These are phyloP conservation scores for Hypsizygus marmoreus DNA, from an alignment of 768 basidiomycete genomes.

Conservation along the genomic window DNA sequence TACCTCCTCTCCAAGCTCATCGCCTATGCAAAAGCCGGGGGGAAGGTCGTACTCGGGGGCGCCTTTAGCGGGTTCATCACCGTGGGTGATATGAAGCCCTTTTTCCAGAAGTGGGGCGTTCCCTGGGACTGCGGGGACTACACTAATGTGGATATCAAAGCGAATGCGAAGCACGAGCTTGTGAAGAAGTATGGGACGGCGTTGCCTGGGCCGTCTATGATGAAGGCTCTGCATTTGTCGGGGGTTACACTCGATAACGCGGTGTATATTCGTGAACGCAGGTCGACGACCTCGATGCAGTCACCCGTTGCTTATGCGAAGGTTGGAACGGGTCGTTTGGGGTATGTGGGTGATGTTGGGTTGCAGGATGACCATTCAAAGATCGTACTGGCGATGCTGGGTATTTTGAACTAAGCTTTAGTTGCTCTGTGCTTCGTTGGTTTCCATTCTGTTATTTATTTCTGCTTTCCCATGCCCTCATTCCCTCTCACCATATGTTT, in stretches of 20 bases:
- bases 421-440: not conserved
- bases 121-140: conserved; percentile 19
- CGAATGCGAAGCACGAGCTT: conserved; percentile 18
- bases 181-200: conserved; percentile 14
- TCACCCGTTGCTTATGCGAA: conserved; percentile 26
- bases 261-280: conserved; percentile 24
- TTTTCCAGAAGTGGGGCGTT: conserved; percentile 25
- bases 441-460: not conserved
- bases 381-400: conserved; percentile 35
- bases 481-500: too few relatives aligned
- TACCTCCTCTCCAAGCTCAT: conserved; percentile 24
- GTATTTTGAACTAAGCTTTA: conserved; percentile 10
- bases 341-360: conserved; percentile 37
- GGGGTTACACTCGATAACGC: conserved; percentile 21
- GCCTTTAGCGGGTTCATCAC: conserved; percentile 20
- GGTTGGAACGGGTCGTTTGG: conserved; percentile 30
- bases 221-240: conserved; percentile 30
- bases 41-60: conserved; percentile 31
- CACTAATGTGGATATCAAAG: conserved; percentile 11
- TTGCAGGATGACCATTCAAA: conserved; percentile 26
- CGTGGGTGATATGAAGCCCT: conserved; percentile 15
- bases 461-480: too few relatives aligned
- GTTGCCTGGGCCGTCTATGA: conserved; percentile 22
- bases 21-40: conserved; percentile 28
- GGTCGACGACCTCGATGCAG: conserved; percentile 17